A percentile compares a stretch with the other conserved stretches of the same genome.
Conservation (phyloP, 148 eudicot genomes). For the Persicaria maculosa region DNA sequence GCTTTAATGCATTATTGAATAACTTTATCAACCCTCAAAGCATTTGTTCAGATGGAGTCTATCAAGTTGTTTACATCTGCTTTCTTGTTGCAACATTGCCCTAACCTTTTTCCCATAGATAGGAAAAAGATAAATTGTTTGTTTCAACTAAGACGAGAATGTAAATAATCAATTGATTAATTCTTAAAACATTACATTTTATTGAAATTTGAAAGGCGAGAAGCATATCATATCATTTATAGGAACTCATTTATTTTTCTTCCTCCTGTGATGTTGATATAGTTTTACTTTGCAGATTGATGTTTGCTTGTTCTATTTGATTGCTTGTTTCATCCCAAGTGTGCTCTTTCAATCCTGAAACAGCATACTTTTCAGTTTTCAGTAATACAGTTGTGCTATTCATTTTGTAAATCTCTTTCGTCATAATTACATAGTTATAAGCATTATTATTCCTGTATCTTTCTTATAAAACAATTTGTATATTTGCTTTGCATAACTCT, state of each 20-base stretch:
- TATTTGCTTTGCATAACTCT: not conserved
- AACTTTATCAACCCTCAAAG: too few species aligned
- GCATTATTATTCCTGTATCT: not conserved
- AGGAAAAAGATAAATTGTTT: not conserved
- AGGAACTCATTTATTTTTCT: not conserved
- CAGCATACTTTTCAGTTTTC: not conserved
- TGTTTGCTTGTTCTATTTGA: too few species aligned
- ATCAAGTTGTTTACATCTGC: not conserved
- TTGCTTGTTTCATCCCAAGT: not conserved
- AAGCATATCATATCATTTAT: not conserved
- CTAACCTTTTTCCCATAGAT: not conserved
- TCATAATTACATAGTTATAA: too few species aligned
- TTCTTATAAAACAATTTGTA: not conserved
- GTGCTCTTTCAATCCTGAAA: not conserved
- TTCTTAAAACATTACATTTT: not conserved
- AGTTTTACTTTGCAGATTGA: not conserved
- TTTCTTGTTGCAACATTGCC: not conserved
- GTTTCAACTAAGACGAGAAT: not conserved
- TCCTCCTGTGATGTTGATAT: not conserved
- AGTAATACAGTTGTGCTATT: not conserved
- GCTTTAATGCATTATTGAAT: too few species aligned
- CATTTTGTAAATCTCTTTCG: too few species aligned
- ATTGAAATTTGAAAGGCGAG: not conserved
- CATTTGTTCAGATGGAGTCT: too few species aligned
- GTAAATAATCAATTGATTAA: not conserved